These are phyloP conservation scores for Tuber aestivum DNA, from an alignment of 495 filamentous ascomycete genomes.

Conservation along the genomic window DNA sequence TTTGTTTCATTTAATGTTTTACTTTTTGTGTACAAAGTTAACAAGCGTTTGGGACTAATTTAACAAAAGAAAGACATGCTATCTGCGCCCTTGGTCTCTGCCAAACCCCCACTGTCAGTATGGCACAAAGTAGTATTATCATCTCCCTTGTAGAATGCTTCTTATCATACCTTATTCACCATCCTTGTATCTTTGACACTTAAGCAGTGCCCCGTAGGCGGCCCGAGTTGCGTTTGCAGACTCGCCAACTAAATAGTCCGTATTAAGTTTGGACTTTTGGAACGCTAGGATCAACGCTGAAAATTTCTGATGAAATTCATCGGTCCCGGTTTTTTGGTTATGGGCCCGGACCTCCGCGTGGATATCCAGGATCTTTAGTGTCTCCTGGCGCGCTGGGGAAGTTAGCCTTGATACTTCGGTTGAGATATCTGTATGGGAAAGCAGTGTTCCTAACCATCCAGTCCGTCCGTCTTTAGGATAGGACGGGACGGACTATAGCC, in stretches of 20 bases:
- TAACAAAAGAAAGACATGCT: too few species aligned
- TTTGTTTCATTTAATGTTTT: too few species aligned
- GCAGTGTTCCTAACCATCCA: too few species aligned
- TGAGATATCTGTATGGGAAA: neutral
- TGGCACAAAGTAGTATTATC: too few species aligned
- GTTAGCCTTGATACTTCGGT: neutral
- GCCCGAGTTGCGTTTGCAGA: neutral
- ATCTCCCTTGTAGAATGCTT: too few species aligned
- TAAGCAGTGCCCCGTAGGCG: neutral
- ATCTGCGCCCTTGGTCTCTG: too few species aligned
- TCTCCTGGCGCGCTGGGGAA: neutral
- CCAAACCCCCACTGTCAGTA: too few species aligned
- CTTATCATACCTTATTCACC: too few species aligned
- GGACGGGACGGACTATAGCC: too few species aligned
- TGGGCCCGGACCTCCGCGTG: neutral
- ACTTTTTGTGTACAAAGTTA: too few species aligned
- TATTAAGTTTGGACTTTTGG: neutral
- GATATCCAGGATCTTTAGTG: neutral
- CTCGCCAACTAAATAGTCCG: neutral
- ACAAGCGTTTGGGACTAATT: too few species aligned
- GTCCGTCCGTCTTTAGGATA: too few species aligned
- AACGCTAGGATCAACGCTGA: neutral
- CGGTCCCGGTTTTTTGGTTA: neutral
- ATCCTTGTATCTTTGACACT: neutral
- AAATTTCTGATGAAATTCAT: neutral